Base-by-base conservation (phyloP, 208 protist genomes). In the Herpetomonas samuelpessoai region DNA sequence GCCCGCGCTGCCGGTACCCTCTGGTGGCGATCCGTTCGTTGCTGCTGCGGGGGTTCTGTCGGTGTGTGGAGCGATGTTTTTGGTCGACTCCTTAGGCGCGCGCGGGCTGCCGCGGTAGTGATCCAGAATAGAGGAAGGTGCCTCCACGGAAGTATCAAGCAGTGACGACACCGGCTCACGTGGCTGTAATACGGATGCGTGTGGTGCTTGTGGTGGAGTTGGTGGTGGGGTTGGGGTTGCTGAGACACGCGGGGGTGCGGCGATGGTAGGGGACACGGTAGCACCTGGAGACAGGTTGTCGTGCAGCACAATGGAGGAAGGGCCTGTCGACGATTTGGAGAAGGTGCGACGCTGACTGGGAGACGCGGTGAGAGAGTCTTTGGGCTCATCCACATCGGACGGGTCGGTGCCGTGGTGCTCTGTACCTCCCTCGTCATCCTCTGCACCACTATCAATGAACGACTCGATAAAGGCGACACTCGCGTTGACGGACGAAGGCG, bases 21-120 rank as follows among this genome's bases (percentile, higher is more conserved):
- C n/a, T n/a, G n/a, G n/a, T n/a, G n/a, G n/a, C n/a, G n/a, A n/a
- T n/a, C n/a, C n/a, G n/a, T n/a, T n/a, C n/a, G n/a, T n/a, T n/a
- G n/a, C n/a, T n/a, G n/a, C n/a, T n/a, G n/a, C n/a, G n/a, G n/a
- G n/a, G n/a, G n/a, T n/a, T n/a, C n/a, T n/a, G n/a, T n/a, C n/a
- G n/a, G n/a, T n/a, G n/a, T n/a, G n/a, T n/a, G n/a, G n/a, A n/a
- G n/a, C n/a, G n/a, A n/a, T n/a, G n/a, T n/a, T n/a, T n/a, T n/a
- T n/a, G n/a, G n/a, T n/a, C n/a, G n/a, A n/a, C n/a, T n/a, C n/a
- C n/a, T n/a, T n/a, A n/a, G n/a, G n/a, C n/a, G n/a, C n/a, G 35
- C 35, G 35, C 6, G 35, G 35, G 35, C 35, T 41, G 9, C 35
- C 44, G 44, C 44, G 44, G 44, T 48, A 48, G 44, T 48, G 44